Evolutionary conservation across 1,284 basidiomycete genomes (phyloP).

Genomic region (Takashimella koratensis): DNA sequence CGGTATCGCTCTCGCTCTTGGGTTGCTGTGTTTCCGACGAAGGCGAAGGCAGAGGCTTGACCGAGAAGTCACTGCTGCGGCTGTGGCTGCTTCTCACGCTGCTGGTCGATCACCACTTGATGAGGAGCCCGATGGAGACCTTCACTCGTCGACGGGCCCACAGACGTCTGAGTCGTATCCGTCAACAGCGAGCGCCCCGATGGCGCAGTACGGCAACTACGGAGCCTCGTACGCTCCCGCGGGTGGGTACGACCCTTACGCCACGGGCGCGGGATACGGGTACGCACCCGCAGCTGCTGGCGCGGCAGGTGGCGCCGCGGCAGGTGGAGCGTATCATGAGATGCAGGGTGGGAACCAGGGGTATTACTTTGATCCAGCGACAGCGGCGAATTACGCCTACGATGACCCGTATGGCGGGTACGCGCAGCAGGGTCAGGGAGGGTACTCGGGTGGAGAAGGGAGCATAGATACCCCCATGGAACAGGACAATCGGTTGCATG

Average conservation of each 20-base stretch:
- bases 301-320: conserved; percentile 22
- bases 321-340: conserved; percentile 15
- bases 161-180: conserved; percentile 41
- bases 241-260: conserved; percentile 48
- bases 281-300: conserved; percentile 2
- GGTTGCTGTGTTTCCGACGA: conserved; percentile 45
- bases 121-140: conserved; percentile 40
- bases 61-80: conserved; percentile 50
- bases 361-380: conserved; percentile 45
- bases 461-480: conserved; percentile 32
- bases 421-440: conserved; percentile 7
- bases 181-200: conserved; percentile 41
- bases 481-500: conserved; percentile 26
- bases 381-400: background rate
- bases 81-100: conserved; percentile 43
- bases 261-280: conserved; percentile 10
- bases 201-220: conserved; percentile 48
- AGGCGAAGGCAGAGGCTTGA: conserved; percentile 44
- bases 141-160: conserved; percentile 22
- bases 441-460: conserved; percentile 20
- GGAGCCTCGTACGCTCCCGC: conserved; percentile 37
- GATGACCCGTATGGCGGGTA: conserved; percentile 22
- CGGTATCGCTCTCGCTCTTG: conserved; percentile 44
- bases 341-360: conserved; percentile 21
- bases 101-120: conserved; percentile 46